Evolutionary conservation across 2,329 filamentous ascomycete species (phyloP), one percentile per base, ranked within the genome.

Genomic region (Teratosphaeria zuluensis): DNA sequence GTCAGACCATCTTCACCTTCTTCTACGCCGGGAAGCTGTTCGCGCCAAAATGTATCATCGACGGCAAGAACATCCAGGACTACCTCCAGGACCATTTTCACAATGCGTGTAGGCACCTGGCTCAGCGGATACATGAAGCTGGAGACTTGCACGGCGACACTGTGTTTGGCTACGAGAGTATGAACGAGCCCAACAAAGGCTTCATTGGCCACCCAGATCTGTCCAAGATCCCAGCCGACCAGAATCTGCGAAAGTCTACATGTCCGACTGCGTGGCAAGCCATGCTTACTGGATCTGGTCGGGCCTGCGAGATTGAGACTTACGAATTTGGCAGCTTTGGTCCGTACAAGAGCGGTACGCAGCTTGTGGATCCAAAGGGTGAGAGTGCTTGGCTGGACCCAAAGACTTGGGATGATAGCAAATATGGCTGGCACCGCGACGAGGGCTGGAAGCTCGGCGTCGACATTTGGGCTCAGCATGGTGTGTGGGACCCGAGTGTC

Each of bases 391-490:
- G 94, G 94, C 75, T 99, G 28, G 67, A 71, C 55, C 85, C 90
- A 1, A 77, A 78, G n/a, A 85, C 84, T 59, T 90, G 92, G 70
- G 88, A 96, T 67, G 94, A 99, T 65, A 86, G 84, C 12, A 83
- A 85, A 63, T 99, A 99, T 72, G 90, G 90, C 38, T 99, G 90
- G 85, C 91, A 88, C 70, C 84, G 94, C 63, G 90, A 95, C 69
- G 81, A 88, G 0, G 86, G 80, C 7, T 99, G 94, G 94, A 92
- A 87, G 72, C 77, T 99, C 19, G 94, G 94, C n/a, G 85, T 95
- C 73, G 97, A 94, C 69, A 73, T 99, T 48, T 99, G 94, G 94
- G 92, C 94, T 3, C 92, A 96, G 69, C 92, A 99, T 72, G 92
- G 92, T 1, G 84, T 99, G 5, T 99, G 94, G 94, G 90, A 99